These are phyloP conservation scores for Psilocybe subaeruginosa DNA, from an alignment of 768 basidiomycete species.

Conservation along the genomic window DNA sequence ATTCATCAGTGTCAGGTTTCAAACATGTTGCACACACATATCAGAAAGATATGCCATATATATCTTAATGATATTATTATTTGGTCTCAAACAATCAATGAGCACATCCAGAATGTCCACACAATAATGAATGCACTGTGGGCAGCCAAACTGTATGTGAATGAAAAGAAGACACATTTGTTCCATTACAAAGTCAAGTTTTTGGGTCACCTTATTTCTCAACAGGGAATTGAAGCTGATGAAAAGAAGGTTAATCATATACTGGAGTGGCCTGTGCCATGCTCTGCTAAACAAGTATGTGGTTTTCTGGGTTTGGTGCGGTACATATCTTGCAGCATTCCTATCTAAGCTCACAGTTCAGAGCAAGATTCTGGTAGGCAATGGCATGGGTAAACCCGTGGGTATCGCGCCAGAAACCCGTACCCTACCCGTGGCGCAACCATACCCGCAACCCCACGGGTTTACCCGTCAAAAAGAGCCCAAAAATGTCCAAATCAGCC, in stretches of 20 bases:
- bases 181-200: slow-evolving; percentile 27
- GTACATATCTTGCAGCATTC: too few species aligned
- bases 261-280: slow-evolving; percentile 28
- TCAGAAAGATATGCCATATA: slow-evolving; percentile 27
- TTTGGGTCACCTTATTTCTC: slow-evolving; percentile 38
- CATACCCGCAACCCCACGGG: too few species aligned
- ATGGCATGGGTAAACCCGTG: too few species aligned
- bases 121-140: slow-evolving; percentile 10
- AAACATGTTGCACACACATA: slow-evolving; percentile 21
- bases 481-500: too few species aligned
- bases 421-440: too few species aligned
- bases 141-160: slow-evolving; percentile 9
- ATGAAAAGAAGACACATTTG: slow-evolving; percentile 21
- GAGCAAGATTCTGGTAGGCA: too few species aligned
- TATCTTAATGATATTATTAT: slow-evolving; percentile 29
- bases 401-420: too few species aligned
- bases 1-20: slow-evolving; percentile 32
- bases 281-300: slow-evolving; percentile 11
- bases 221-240: slow-evolving; percentile 30
- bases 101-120: slow-evolving; percentile 10
- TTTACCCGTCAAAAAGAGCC: too few species aligned
- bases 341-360: too few species aligned
- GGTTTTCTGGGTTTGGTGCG: slow-evolving; percentile 16
- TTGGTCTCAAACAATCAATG: slow-evolving; percentile 22
- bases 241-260: slow-evolving; percentile 28